Evolutionary conservation across 495 filamentous ascomycete genomes (phyloP).

Genomic region (Xylaria cubensis): DNA sequence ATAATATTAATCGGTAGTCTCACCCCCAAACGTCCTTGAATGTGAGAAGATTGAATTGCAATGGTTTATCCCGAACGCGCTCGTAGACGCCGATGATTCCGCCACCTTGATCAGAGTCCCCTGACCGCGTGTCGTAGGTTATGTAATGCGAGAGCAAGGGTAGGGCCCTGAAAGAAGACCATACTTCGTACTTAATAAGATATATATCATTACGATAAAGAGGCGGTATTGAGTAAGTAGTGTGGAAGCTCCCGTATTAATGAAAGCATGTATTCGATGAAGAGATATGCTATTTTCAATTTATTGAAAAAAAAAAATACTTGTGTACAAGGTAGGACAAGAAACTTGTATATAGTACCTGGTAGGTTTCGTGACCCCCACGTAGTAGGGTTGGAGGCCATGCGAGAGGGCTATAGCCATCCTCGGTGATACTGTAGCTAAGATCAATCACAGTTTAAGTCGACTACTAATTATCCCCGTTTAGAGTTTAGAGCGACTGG

Average conservation of each 20-base stretch:
- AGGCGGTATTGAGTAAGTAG: not conserved
- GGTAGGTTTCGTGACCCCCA: too few relatives aligned
- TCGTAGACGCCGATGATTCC: slow-evolving; percentile 56
- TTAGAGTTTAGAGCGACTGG: too few relatives aligned
- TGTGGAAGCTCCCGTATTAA: not conserved
- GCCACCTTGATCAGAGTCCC: slow-evolving; percentile 41
- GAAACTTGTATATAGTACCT: too few relatives aligned
- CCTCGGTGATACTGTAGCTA: too few relatives aligned
- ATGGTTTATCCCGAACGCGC: slow-evolving; percentile 35
- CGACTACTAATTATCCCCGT: too few relatives aligned
- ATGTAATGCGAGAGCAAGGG: not conserved
- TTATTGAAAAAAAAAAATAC: too few relatives aligned
- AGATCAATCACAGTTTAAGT: too few relatives aligned
- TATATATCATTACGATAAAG: not conserved
- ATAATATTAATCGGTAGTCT: slow-evolving; percentile 51
- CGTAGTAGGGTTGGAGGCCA: too few relatives aligned
- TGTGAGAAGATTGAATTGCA: slow-evolving; percentile 48
- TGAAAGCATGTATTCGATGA: not conserved
- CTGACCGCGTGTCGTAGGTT: not conserved
- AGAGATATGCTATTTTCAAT: too few relatives aligned
- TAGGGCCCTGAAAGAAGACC: not conserved
- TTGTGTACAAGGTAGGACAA: too few relatives aligned
- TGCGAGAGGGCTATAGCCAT: too few relatives aligned
- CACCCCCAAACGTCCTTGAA: slow-evolving; percentile 48
- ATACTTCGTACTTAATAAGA: not conserved